A percentile compares a stretch with the other conserved stretches of the same genome.
phyloP scores from a whole-genome alignment of 2,329 filamentous ascomycete species.

The Pseudocercospora fuligena region DNA sequence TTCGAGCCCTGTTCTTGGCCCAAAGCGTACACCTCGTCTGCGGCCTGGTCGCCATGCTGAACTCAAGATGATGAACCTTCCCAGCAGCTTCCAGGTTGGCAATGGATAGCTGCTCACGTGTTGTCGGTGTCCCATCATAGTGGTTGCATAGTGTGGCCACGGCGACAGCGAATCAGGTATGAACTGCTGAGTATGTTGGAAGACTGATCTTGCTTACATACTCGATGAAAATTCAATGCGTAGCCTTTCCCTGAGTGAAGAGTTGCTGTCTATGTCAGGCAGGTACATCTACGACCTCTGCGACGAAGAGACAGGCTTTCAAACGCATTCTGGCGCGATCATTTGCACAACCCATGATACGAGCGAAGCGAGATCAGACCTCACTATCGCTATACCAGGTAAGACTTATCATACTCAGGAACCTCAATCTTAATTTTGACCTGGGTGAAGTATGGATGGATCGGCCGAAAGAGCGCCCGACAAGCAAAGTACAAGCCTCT shows the following conservation, averaged over 20 bases:
- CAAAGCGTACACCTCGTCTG: neutral
- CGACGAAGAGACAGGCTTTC: too few relatives aligned
- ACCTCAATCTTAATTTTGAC: neutral
- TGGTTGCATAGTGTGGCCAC: too few relatives aligned
- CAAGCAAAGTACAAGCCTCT: neutral
- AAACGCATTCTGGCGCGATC: too few relatives aligned
- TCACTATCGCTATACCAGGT: neutral
- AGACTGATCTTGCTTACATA: too few relatives aligned
- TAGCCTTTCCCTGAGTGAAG: too few relatives aligned
- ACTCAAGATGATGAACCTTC: conserved; percentile 1
- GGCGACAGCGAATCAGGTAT: too few relatives aligned
- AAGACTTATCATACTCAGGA: neutral
- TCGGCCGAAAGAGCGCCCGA: neutral
- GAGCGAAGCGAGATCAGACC: neutral
- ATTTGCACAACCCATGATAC: neutral
- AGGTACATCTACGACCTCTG: too few relatives aligned
- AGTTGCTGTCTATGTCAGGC: too few relatives aligned
- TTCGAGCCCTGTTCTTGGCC: neutral
- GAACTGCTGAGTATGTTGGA: too few relatives aligned
- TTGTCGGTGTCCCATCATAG: too few relatives aligned
- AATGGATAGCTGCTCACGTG: neutral
- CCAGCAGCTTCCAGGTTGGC: too few relatives aligned
- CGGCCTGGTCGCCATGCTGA: neutral
- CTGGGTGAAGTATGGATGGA: neutral
- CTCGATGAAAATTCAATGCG: too few relatives aligned